Base-by-base conservation (phyloP, 2,329 filamentous ascomycete genomes). In the Saccharata proteae region DNA sequence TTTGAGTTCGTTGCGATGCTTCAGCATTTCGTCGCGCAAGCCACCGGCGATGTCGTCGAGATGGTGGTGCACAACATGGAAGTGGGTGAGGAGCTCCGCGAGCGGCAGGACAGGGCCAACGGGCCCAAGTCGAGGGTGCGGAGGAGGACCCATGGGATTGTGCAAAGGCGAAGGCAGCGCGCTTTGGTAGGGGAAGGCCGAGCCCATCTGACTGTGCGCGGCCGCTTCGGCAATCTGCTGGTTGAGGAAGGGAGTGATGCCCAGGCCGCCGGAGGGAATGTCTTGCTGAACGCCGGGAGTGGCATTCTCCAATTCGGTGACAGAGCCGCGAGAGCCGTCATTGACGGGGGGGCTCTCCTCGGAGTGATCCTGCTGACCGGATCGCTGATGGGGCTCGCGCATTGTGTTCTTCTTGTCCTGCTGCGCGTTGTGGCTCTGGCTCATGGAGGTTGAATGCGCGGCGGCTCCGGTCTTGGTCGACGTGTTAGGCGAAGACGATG, bases 51-150 rank as follows among this genome's bases (percentile, higher is more conserved):
- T 39, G 5, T 49, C 43, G 21, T 54, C 52, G 13, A 57, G 45
- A 38, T 57, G 53, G 29, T 49, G 44, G 29, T 55, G 52, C 6
- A 44, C 45, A 44, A 52, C 51, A 37, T 40, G 47, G 40, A 57
- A 55, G 33, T 54, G 50, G n/a, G 48, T 46, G 16, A 36, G 24
- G 11, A 43, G 22, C 26, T 34, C 25, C 11, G 26, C 28, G 16
- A 21, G n/a, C 16, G 22, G 16, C 10, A 22, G 32, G 10, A 29
- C 19, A 21, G 19, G 7, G 19, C 19, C 17, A n/a, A 7, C 12
- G 7, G 8, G 16, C n/a, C 6, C 4, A 26, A 15, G 33, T 16
- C 15, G 9, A 23, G 28, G 28, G 19, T 18, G 22, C 9, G 6
- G 29, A 3, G 23, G 22, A 25, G 16, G 27, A 26, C 2, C 20